These are phyloP conservation scores for Fusarium sp. DNA, from an alignment of 2,329 filamentous ascomycete species.

Conservation along the genomic window DNA sequence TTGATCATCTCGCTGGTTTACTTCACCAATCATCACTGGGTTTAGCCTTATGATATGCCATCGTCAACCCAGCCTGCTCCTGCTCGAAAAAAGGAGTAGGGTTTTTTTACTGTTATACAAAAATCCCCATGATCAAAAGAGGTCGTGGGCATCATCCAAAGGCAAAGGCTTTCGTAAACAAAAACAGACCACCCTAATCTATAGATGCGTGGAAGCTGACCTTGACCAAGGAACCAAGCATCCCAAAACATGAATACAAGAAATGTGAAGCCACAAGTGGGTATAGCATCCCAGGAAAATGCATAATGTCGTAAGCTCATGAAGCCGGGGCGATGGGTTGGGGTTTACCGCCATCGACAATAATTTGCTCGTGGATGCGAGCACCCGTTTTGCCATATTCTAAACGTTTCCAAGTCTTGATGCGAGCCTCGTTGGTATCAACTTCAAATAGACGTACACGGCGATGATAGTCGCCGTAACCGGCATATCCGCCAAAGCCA, in stretches of 20 bases:
- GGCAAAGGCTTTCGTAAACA: conserved; percentile 15
- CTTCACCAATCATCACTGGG: no score
- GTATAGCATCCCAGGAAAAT: background rate
- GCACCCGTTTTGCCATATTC: conserved; percentile 69
- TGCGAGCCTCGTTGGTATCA: conserved; percentile 87
- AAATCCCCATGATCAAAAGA: conserved; percentile 8
- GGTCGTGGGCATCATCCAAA: conserved; percentile 21
- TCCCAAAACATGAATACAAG: conserved; percentile 30
- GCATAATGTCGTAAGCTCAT: conserved; percentile 27
- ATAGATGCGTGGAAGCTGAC: conserved; percentile 18
- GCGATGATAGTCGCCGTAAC: conserved; percentile 85
- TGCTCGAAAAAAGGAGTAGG: conserved; percentile 1
- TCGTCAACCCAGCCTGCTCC: conserved; percentile 11
- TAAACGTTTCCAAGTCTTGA: conserved; percentile 91
- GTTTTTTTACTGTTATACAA: conserved; percentile 34
- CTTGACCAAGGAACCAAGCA: background rate
- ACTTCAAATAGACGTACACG: conserved; percentile 90
- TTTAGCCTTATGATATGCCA: conserved; percentile 17
- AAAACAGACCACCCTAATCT: conserved; percentile 21
- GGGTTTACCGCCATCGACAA: conserved; percentile 68
- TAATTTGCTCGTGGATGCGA: conserved; percentile 70
- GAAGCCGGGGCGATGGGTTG: conserved; percentile 21
- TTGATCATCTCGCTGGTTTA: background rate
- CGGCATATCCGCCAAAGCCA: conserved; percentile 94
- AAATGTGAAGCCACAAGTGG: conserved; percentile 11